A percentile compares a stretch with the other conserved stretches of the same genome.
These are phyloP conservation scores for Kalmusia sp. DNA, from an alignment of 2,329 filamentous ascomycete species.

Conservation along the genomic window DNA sequence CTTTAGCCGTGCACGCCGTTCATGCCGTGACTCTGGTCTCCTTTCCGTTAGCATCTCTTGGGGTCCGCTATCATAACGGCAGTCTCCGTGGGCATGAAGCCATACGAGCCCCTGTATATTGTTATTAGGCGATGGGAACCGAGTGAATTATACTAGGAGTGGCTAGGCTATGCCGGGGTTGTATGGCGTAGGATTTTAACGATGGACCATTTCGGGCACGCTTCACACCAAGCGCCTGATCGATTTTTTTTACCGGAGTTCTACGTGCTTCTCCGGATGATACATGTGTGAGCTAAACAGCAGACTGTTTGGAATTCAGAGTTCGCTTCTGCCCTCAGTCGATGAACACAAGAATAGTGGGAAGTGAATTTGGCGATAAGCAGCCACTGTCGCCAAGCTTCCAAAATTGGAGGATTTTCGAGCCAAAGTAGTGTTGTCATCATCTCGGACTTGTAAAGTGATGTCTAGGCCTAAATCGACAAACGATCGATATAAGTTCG, in stretches of 20 bases:
- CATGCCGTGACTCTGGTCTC: neutral
- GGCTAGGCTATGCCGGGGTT: neutral
- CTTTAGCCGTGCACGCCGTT: neutral
- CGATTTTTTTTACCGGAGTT: too few species aligned
- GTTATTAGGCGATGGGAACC: neutral
- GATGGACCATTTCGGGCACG: neutral
- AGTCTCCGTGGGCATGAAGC: neutral
- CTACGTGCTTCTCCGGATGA: too few species aligned
- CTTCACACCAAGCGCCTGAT: neutral
- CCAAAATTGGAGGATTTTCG: neutral
- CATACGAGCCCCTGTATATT: neutral
- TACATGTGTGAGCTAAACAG: too few species aligned
- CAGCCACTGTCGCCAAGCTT: neutral
- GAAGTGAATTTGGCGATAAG: neutral
- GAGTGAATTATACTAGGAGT: neutral
- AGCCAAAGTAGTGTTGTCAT: constrained; percentile 1
- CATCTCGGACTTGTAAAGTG: constrained; percentile 5
- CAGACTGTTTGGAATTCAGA: too few species aligned
- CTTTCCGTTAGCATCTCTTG: neutral
- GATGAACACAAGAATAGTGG: neutral
- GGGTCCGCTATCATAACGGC: neutral
- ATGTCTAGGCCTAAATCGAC: too few species aligned
- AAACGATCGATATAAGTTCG: too few species aligned
- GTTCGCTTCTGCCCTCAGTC: too few species aligned
- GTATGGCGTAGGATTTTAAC: neutral